Percentiles rank a stretch among this genome's conserved stretches.
Evolutionary conservation across 345 rosid species (phyloP).

Genomic region (Rhodamnia rubescens): DNA sequence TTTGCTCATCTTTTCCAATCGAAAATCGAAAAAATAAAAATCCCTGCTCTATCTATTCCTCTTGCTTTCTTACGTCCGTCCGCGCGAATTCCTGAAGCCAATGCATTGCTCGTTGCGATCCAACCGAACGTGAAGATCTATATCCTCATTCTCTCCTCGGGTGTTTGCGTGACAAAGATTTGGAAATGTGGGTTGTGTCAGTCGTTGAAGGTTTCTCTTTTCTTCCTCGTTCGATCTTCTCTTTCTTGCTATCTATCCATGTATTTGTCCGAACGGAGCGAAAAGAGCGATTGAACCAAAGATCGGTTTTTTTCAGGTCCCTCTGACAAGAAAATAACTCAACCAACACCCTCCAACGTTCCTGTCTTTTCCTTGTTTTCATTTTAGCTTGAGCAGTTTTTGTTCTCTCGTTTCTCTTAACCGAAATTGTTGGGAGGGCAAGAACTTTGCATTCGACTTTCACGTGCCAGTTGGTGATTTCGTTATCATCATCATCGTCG

Average conservation of each 20-base stretch:
- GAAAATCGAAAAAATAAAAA: neutral
- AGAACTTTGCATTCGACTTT: neutral
- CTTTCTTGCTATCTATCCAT: neutral
- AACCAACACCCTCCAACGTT: conserved; percentile 2
- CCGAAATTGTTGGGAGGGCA: neutral
- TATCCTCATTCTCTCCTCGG: neutral
- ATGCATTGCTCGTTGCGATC: neutral
- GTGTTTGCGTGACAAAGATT: neutral
- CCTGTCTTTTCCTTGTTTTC: neutral
- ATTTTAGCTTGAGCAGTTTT: neutral
- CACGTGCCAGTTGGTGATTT: neutral
- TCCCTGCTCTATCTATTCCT: neutral
- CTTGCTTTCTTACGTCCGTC: neutral
- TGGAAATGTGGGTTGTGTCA: neutral
- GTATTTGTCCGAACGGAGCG: conserved; percentile 3
- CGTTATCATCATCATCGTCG: neutral
- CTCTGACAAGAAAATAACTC: neutral
- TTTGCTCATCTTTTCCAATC: neutral
- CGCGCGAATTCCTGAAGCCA: neutral
- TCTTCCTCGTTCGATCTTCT: conserved; percentile 1
- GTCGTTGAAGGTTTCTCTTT: neutral
- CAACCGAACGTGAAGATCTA: neutral
- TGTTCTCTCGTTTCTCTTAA: neutral
- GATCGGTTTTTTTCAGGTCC: conserved; percentile 5
- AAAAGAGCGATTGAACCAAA: conserved; percentile 20